A percentile compares a stretch with the other conserved stretches of the same genome.
Conservation (phyloP, 129 eudicot species). For the Tanacetum coccineum region DNA sequence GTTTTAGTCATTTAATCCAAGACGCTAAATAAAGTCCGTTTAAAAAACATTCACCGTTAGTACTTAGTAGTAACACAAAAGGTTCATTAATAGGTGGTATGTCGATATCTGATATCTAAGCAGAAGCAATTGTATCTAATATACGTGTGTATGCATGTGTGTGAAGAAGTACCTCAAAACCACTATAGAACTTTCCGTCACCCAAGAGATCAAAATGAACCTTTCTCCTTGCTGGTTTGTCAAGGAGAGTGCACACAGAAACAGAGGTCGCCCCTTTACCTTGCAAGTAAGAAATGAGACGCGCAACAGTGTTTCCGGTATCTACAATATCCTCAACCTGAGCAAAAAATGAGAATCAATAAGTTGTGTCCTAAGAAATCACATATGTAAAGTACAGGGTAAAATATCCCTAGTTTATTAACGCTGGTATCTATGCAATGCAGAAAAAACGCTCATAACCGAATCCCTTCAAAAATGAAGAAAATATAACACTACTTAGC, state of each 20-base stretch:
- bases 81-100: too few species aligned
- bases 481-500: too few species aligned
- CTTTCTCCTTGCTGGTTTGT: slow-evolving; percentile 77
- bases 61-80: too few species aligned
- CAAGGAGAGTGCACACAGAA: slow-evolving; percentile 90
- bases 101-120: too few species aligned
- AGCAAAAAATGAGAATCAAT: slow-evolving; percentile 4
- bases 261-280: slow-evolving; percentile 70
- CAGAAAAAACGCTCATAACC: too few species aligned
- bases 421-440: too few species aligned
- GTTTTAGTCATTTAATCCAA: neutral
- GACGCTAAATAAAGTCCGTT: neutral
- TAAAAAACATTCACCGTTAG: too few species aligned
- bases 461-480: too few species aligned
- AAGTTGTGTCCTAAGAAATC: neutral
- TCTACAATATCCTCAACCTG: slow-evolving; percentile 97
- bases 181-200: slow-evolving; percentile 73
- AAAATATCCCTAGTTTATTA: too few species aligned
- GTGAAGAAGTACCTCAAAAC: slow-evolving; percentile 61
- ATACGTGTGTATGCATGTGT: neutral
- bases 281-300: slow-evolving; percentile 59
- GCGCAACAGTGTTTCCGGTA: slow-evolving; percentile 70
- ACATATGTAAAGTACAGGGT: neutral
- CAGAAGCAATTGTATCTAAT: neutral
- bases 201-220: slow-evolving; percentile 64